Evolutionary conservation across 1,284 basidiomycete genomes (phyloP), one percentile per base, ranked within the genome.

Genomic region (Cryptococcus depauperatus): DNA sequence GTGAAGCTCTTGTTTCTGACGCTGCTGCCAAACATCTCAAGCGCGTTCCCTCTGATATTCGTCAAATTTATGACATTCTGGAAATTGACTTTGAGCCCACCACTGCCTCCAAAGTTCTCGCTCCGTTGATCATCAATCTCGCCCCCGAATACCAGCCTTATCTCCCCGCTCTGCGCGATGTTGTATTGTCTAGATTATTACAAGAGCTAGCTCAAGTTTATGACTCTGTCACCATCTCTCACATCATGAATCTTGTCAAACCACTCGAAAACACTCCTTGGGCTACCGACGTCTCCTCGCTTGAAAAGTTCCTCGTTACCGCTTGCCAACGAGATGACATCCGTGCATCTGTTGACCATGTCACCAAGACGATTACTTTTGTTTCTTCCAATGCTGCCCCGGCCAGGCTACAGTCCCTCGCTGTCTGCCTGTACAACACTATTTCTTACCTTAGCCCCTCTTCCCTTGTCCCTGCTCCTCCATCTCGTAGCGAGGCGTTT

Each of bases 31-130:
- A 89, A 50, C 85, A 91, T 67, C 79, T 97, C 55, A 87, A 84
- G 65, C 79, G 73, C 48, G 76, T 91, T 42, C 84, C 85, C 0
- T 83, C 89, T 2, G 74, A 79, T 40, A 71, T 97, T 61, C 85
- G 85, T 64, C 75, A 81, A 30, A 78, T 98, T 30, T 96, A 97
- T 76, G 79, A 83, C 63, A 81, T 93, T 45, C 81, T 99, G 58
- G 90, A 96, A 73, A 83, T 86, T 47, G 85, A 91, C 32, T 97
- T 98, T 69, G 90, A 97, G 68, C 95, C 95, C 1, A 79, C 96
- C 51, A 84, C 82, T 1, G 84, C 97, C 47, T 91, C 88, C 69
- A 73, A 78, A 13, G 79, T 81, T 58, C 83, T 92, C 42, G 82
- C 87, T 11, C 90, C 92, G 11, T 76, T 96, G 55, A 79, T 98